Conservation (phyloP, 2,329 filamentous ascomycete species). For the Coccinonectria pachysandricola region DNA sequence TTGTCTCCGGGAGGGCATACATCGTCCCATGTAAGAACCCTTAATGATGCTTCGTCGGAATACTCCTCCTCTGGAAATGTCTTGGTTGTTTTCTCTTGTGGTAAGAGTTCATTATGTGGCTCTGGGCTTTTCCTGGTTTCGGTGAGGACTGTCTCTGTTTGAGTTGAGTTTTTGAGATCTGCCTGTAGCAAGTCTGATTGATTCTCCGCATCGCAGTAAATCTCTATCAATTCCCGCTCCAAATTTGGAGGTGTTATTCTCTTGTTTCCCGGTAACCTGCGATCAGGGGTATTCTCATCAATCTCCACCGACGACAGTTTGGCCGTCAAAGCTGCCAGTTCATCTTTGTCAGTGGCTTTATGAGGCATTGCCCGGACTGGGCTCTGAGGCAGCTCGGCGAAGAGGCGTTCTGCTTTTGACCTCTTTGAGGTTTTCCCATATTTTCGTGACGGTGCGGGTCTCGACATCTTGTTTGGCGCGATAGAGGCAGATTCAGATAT, state of each 20-base stretch:
- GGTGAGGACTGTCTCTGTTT: background rate
- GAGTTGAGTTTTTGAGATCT: background rate
- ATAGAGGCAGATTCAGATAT: slow-evolving; percentile 1
- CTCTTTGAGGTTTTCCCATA: slow-evolving; percentile 42
- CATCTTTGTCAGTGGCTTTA: slow-evolving; percentile 10
- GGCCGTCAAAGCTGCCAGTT: slow-evolving; percentile 24
- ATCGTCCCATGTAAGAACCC: slow-evolving; percentile 45
- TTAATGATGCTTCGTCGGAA: slow-evolving; percentile 21
- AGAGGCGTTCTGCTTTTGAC: slow-evolving; percentile 36
- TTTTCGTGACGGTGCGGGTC: slow-evolving; percentile 31
- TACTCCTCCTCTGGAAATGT: slow-evolving; percentile 8
- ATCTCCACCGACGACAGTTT: slow-evolving; percentile 24
- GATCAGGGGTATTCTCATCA: slow-evolving; percentile 8
- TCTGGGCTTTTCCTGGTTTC: background rate
- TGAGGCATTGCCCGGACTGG: slow-evolving; percentile 28
- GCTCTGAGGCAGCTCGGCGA: slow-evolving; percentile 41
- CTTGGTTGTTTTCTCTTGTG: slow-evolving; percentile 1
- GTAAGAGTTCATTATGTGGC: slow-evolving; percentile 1
- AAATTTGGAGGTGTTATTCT: slow-evolving; percentile 3
- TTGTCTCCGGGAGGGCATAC: slow-evolving; percentile 42
- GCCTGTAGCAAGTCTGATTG: background rate
- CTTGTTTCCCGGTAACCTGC: slow-evolving; percentile 9
- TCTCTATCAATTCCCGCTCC: slow-evolving; percentile 7
- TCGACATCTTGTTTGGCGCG: slow-evolving; percentile 30
- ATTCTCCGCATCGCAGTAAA: slow-evolving; percentile 2